These are phyloP conservation scores for Clarireedia hainanense DNA, from an alignment of 2,329 filamentous ascomycete species.

Conservation along the genomic window DNA sequence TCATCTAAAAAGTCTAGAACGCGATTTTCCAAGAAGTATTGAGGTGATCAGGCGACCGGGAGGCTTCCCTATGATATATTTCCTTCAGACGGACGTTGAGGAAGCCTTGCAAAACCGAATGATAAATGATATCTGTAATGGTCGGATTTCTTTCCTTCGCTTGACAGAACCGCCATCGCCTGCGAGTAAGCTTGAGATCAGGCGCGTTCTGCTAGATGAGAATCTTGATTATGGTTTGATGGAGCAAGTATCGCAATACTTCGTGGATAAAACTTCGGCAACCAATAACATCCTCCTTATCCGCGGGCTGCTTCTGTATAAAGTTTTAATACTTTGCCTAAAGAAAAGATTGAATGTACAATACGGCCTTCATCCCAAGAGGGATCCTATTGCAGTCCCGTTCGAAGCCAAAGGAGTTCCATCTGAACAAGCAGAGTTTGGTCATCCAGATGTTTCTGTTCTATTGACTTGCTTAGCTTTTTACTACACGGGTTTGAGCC, in stretches of 20 bases:
- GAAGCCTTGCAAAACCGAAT: constrained; percentile 28
- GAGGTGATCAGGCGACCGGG: constrained; percentile 33
- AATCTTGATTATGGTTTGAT: constrained; percentile 18
- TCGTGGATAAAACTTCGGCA: constrained; percentile 28
- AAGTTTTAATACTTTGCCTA: constrained; percentile 42
- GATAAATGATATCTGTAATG: constrained; percentile 29
- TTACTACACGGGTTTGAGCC: constrained; percentile 53
- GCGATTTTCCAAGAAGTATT: constrained; percentile 34
- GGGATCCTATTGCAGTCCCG: constrained; percentile 58
- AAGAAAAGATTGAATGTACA: constrained; percentile 52
- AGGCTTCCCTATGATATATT: constrained; percentile 40
- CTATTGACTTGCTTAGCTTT: constrained; percentile 58
- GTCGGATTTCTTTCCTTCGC: constrained; percentile 22
- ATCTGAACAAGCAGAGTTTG: constrained; percentile 54
- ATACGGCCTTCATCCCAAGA: constrained; percentile 48
- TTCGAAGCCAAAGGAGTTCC: constrained; percentile 60
- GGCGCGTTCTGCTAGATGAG: constrained; percentile 21
- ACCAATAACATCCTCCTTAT: constrained; percentile 43
- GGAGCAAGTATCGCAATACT: constrained; percentile 24
- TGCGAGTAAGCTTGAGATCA: constrained; percentile 23
- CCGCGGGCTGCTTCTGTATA: constrained; percentile 53
- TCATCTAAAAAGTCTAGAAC: constrained; percentile 30
- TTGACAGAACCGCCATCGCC: constrained; percentile 9
- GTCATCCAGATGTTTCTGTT: constrained; percentile 61
- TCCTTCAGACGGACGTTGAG: constrained; percentile 36